Conservation (phyloP, 768 basidiomycete species). For the Clitopilus passeckerianus region DNA sequence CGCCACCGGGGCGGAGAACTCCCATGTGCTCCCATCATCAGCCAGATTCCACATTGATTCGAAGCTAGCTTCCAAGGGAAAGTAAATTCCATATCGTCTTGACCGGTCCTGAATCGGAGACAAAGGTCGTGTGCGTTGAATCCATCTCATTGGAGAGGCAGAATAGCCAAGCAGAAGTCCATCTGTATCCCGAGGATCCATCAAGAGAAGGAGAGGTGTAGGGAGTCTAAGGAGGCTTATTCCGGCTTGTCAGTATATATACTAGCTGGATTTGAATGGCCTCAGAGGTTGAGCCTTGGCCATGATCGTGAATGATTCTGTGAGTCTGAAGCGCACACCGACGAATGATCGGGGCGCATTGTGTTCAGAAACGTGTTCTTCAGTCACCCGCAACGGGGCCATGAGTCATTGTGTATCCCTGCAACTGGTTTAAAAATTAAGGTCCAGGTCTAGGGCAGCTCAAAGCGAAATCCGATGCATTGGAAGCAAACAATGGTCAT, state of each 20-base stretch:
- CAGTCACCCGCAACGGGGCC: not conserved
- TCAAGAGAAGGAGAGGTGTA: not conserved
- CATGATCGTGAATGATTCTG: not conserved
- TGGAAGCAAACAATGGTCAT: not conserved
- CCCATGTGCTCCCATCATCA: constrained; percentile 31
- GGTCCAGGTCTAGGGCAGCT: too few species aligned
- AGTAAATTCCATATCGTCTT: constrained; percentile 31
- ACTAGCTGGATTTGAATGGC: not conserved
- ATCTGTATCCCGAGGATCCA: not conserved
- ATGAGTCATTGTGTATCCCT: not conserved
- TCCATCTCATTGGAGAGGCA: not conserved
- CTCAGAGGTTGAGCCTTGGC: not conserved
- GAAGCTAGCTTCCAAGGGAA: constrained; percentile 19
- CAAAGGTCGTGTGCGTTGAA: not conserved
- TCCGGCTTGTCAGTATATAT: not conserved
- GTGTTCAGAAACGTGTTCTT: not conserved
- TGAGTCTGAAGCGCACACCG: not conserved
- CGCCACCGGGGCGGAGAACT: constrained; percentile 24
- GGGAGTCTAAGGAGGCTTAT: not conserved
- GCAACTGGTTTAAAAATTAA: not conserved
- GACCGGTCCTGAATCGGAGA: not conserved
- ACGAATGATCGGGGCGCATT: not conserved
- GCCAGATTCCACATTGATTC: constrained; percentile 12
- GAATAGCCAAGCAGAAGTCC: not conserved
- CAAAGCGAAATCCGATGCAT: too few species aligned